Percentiles rank a stretch among this genome's conserved stretches.
Conservation (phyloP, 106 monocot genomes). For the Dendrobium officinale region DNA sequence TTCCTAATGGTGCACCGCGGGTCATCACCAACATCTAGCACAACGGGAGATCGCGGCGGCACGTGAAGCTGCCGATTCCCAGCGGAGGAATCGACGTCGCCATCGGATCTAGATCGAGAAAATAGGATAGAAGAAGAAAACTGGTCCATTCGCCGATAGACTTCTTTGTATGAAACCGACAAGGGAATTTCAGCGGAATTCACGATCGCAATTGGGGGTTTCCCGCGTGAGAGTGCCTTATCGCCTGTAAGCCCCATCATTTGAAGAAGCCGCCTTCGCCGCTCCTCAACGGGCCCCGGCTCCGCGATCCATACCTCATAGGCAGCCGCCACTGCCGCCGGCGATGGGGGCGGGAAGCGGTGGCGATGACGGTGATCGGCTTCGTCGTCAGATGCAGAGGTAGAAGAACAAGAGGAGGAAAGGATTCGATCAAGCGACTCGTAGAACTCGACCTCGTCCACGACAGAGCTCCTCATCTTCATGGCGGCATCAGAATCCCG, state of each 20-base stretch:
- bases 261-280: slow-evolving; percentile 67
- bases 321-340: slow-evolving; percentile 12
- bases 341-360: not conserved
- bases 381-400: slow-evolving; percentile 57
- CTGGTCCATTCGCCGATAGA: not conserved
- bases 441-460: slow-evolving; percentile 55
- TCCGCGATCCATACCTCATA: slow-evolving; percentile 72
- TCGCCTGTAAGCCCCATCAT: slow-evolving; percentile 61
- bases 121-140: not conserved
- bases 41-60: not conserved
- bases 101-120: slow-evolving; percentile 34
- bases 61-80: slow-evolving; percentile 6
- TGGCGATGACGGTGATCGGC: slow-evolving; percentile 13
- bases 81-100: slow-evolving; percentile 12
- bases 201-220: slow-evolving; percentile 12
- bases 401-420: slow-evolving; percentile 76
- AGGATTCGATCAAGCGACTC: slow-evolving; percentile 82
- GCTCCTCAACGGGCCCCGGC: slow-evolving; percentile 71
- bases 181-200: slow-evolving; percentile 1
- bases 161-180: not conserved
- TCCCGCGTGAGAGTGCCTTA: slow-evolving; percentile 25
- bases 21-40: slow-evolving; percentile 6
- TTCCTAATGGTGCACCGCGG: slow-evolving; percentile 65
- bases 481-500: not conserved
- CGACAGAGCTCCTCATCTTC: not conserved